Evolutionary conservation across 164 flowering plant genomes (phyloP).

Genomic region (Buxus sempervirens): DNA sequence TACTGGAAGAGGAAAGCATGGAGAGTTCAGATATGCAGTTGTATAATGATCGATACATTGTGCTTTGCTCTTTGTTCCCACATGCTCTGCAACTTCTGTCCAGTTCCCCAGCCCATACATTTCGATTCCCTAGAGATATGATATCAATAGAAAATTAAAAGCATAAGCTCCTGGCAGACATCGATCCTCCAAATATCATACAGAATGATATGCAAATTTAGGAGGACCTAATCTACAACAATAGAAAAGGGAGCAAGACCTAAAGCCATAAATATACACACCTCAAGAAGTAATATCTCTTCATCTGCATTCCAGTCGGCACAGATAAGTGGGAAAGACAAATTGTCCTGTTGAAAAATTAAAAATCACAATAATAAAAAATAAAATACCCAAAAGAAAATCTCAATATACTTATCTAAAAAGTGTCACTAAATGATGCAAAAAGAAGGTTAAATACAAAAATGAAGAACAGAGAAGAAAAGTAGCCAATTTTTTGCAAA

Average conservation of each 20-base stretch:
- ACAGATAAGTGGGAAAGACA: conserved; percentile 85
- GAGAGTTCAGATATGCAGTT: conserved; percentile 72
- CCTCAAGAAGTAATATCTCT: conserved; percentile 93
- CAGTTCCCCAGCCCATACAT: conserved; percentile 97
- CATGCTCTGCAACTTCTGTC: conserved; percentile 93
- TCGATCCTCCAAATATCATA: conserved; percentile 3
- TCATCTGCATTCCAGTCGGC: conserved; percentile 99
- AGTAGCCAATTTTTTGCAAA: no score
- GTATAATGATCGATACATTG: conserved; percentile 81
- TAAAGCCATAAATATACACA: conserved; percentile 17
- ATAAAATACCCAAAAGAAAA: no score
- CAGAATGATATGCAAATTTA: conserved; percentile 1
- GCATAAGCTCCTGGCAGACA: neutral
- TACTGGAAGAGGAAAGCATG: conserved; percentile 95
- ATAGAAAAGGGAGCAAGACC: neutral
- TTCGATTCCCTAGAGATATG: conserved; percentile 65
- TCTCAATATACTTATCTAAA: no score
- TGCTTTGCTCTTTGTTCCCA: conserved; percentile 81
- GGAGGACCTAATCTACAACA: neutral
- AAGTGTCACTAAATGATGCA: neutral
- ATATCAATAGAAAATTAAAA: neutral
- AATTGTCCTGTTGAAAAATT: conserved; percentile 60
- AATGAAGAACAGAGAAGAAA: no score
- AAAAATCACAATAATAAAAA: neutral
- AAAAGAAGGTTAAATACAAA: no score